Evolutionary conservation across 2,329 filamentous ascomycete species (phyloP).

Genomic region (Cladophialophora yegresii): DNA sequence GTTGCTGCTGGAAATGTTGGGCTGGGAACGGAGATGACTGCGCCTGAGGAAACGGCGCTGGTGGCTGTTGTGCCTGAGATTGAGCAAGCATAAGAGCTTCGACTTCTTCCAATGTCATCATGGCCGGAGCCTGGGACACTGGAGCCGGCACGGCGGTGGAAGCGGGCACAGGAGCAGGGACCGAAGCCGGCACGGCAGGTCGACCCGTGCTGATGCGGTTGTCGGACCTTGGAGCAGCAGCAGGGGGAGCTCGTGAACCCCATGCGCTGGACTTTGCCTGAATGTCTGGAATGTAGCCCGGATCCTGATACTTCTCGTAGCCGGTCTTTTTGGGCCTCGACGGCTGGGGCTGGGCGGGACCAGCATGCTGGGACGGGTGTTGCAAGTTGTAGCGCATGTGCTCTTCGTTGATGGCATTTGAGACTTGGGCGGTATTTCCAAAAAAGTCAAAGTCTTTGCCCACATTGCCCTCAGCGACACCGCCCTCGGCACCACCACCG

Average conservation of each 20-base stretch:
- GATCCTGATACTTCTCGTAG: constrained; percentile 87
- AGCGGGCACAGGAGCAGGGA: constrained; percentile 35
- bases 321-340: constrained; percentile 70
- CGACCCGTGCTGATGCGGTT: constrained; percentile 32
- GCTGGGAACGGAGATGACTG: constrained; percentile 37
- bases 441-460: constrained; percentile 98
- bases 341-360: constrained; percentile 49
- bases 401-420: constrained; percentile 85
- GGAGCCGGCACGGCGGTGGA: constrained; percentile 31
- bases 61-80: constrained; percentile 16
- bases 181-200: constrained; percentile 38
- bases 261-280: constrained; percentile 92
- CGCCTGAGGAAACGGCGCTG: constrained; percentile 39
- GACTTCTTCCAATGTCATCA: constrained; percentile 95
- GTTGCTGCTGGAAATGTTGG: constrained; percentile 36
- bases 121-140: constrained; percentile 49
- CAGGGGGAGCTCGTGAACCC: constrained; percentile 63
- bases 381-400: constrained; percentile 80
- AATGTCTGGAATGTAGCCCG: constrained; percentile 82
- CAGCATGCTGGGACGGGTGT: constrained; percentile 48
- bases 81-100: constrained; percentile 81
- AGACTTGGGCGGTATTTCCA: constrained; percentile 83
- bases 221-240: constrained; percentile 40
- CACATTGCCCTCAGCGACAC: constrained; percentile 56
- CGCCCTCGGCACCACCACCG: constrained; percentile 55